A percentile compares a stretch with the other conserved stretches of the same genome.
Conservation (phyloP, 768 basidiomycete genomes). For the Suillus tomentosus region DNA sequence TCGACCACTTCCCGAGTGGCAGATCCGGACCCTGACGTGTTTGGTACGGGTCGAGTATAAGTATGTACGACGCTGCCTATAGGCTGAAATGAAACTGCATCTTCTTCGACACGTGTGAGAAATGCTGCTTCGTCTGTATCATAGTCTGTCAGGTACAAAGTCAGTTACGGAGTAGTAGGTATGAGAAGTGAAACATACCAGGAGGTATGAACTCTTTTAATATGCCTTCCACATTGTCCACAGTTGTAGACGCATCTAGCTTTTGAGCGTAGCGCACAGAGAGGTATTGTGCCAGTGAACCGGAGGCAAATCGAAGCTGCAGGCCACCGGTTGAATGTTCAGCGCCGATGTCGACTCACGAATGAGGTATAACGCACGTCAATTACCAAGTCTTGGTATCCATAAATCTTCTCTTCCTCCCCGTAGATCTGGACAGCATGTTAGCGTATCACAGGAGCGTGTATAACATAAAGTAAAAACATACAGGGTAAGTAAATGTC, state of each 20-base stretch:
- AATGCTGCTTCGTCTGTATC: constrained; percentile 70
- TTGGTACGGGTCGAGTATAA: constrained; percentile 63
- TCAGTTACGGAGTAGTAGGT: not conserved
- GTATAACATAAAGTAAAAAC: constrained; percentile 22
- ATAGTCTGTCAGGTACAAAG: constrained; percentile 51
- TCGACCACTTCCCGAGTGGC: constrained; percentile 43
- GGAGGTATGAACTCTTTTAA: constrained; percentile 77
- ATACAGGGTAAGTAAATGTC: constrained; percentile 90
- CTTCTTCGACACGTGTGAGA: constrained; percentile 67
- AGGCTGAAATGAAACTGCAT: constrained; percentile 79
- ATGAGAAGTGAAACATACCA: constrained; percentile 40
- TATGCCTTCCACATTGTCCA: constrained; percentile 85
- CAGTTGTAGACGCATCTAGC: constrained; percentile 62
- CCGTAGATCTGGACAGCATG: constrained; percentile 73
- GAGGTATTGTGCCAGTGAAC: constrained; percentile 79
- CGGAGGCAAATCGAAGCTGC: constrained; percentile 86
- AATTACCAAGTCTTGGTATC: constrained; percentile 82
- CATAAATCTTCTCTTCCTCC: constrained; percentile 95
- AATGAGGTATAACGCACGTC: constrained; percentile 56
- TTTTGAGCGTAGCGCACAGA: constrained; percentile 66
- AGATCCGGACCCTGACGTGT: constrained; percentile 39
- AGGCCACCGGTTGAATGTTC: not conserved
- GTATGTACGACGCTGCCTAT: constrained; percentile 73
- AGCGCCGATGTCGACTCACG: constrained; percentile 9
- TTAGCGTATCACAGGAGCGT: not conserved